Evolutionary conservation across 768 basidiomycete species (phyloP).

Genomic region (Tylopilus balloui): DNA sequence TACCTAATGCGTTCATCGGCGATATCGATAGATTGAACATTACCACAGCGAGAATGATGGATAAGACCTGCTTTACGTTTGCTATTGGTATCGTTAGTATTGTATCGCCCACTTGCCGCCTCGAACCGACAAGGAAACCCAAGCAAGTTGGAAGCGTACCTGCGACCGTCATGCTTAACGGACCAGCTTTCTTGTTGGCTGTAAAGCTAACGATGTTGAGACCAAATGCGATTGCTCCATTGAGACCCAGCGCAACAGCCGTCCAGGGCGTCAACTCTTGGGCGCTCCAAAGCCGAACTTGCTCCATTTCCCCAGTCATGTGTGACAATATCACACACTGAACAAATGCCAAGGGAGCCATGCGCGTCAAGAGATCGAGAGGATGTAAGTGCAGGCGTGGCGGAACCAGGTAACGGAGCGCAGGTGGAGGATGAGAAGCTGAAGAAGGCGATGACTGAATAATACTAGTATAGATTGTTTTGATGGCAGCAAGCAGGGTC

Average conservation of each 20-base stretch:
- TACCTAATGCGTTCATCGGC: conserved; percentile 75
- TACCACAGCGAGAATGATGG: conserved; percentile 75
- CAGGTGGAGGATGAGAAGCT: conserved; percentile 12
- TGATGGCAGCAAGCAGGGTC: conserved; percentile 86
- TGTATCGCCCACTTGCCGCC: background rate
- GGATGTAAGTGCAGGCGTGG: conserved; percentile 55
- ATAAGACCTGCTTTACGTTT: conserved; percentile 92
- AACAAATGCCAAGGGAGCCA: conserved; percentile 88
- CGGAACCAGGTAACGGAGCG: conserved; percentile 25
- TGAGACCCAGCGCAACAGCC: conserved; percentile 57
- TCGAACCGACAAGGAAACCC: background rate
- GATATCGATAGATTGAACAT: conserved; percentile 85
- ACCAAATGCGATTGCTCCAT: conserved; percentile 86
- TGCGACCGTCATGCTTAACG: conserved; percentile 88
- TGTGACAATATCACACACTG: conserved; percentile 80
- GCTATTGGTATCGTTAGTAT: conserved; percentile 39
- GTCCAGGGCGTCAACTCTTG: conserved; percentile 38
- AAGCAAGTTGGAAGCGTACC: conserved; percentile 41
- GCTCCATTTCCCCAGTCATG: conserved; percentile 72
- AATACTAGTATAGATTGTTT: conserved; percentile 87
- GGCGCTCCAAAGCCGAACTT: conserved; percentile 47
- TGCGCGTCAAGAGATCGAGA: conserved; percentile 81
- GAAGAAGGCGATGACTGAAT: conserved; percentile 48
- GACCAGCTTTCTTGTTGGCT: conserved; percentile 89
- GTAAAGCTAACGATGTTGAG: conserved; percentile 94